phyloP scores from a whole-genome alignment of 2,329 filamentous ascomycete genomes.

The Venturia asperata region DNA sequence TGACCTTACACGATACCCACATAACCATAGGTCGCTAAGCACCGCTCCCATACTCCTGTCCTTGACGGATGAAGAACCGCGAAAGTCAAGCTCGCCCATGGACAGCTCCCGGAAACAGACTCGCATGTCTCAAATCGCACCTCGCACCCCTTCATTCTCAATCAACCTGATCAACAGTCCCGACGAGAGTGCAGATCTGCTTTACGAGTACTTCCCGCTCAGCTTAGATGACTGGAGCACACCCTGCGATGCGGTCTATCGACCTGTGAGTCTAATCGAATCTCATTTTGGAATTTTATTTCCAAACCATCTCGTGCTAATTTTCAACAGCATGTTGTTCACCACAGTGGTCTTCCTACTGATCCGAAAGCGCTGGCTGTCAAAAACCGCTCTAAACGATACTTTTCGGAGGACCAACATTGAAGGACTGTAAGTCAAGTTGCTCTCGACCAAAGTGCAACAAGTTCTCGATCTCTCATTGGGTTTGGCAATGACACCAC shows the following conservation, averaged over 20 bases:
- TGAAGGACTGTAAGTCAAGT: slow-evolving; percentile 6
- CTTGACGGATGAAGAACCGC: slow-evolving; percentile 48
- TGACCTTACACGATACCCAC: slow-evolving; percentile 39
- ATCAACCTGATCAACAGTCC: slow-evolving; percentile 16
- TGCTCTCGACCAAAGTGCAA: neutral
- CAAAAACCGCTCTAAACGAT: slow-evolving; percentile 41
- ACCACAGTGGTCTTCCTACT: slow-evolving; percentile 60
- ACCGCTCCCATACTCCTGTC: slow-evolving; percentile 46
- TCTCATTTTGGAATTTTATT: too few species aligned
- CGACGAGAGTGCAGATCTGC: slow-evolving; percentile 68
- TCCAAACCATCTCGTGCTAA: neutral
- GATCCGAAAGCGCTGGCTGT: slow-evolving; percentile 41
- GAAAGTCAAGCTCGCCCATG: slow-evolving; percentile 32
- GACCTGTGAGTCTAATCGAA: slow-evolving; percentile 43
- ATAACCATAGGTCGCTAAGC: slow-evolving; percentile 31
- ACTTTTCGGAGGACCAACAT: slow-evolving; percentile 40
- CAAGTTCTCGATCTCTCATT: neutral
- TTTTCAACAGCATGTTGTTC: slow-evolving; percentile 71
- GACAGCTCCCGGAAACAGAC: slow-evolving; percentile 21
- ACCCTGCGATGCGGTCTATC: slow-evolving; percentile 81
- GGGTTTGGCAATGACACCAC: neutral
- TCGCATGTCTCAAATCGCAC: slow-evolving; percentile 18
- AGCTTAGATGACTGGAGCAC: slow-evolving; percentile 90
- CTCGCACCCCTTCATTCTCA: slow-evolving; percentile 18
- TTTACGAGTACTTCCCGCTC: slow-evolving; percentile 93